These are phyloP conservation scores for Candida pseudoviswanathii DNA, from an alignment of 1,139 yeast species.

Conservation along the genomic window DNA sequence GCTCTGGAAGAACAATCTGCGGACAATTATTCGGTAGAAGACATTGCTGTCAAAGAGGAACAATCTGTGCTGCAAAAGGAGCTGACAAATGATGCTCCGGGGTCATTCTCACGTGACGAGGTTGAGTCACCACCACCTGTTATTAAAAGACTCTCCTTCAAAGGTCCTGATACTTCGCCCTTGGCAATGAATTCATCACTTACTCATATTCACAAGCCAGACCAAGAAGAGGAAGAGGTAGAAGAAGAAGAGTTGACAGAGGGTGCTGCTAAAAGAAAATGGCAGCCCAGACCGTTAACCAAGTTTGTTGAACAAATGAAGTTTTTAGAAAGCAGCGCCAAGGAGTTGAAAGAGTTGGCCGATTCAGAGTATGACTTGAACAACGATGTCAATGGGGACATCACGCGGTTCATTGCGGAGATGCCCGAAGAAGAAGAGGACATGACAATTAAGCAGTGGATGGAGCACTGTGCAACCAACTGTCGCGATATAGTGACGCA, in stretches of 20 bases:
- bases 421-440: slow-evolving; percentile 71
- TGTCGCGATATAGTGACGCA: slow-evolving; percentile 42
- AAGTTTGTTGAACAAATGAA: slow-evolving; percentile 27
- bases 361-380: slow-evolving; percentile 34
- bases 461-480: slow-evolving; percentile 50
- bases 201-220: slow-evolving; percentile 4
- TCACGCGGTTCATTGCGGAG: slow-evolving; percentile 62
- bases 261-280: background rate
- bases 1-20: background rate
- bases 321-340: slow-evolving; percentile 42
- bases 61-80: background rate
- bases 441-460: slow-evolving; percentile 75
- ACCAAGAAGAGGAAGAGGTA: background rate
- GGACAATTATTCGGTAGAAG: background rate
- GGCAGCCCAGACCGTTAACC: slow-evolving; percentile 12
- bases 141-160: background rate
- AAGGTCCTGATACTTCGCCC: slow-evolving; percentile 13
- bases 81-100: background rate
- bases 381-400: slow-evolving; percentile 64
- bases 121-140: background rate
- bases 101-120: background rate
- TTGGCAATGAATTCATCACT: slow-evolving; percentile 15
- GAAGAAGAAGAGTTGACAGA: background rate
- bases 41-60: background rate
- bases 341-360: slow-evolving; percentile 30